Evolutionary conservation across 768 basidiomycete genomes (phyloP), one percentile per base, ranked within the genome.

Genomic region (Boletales sp.): DNA sequence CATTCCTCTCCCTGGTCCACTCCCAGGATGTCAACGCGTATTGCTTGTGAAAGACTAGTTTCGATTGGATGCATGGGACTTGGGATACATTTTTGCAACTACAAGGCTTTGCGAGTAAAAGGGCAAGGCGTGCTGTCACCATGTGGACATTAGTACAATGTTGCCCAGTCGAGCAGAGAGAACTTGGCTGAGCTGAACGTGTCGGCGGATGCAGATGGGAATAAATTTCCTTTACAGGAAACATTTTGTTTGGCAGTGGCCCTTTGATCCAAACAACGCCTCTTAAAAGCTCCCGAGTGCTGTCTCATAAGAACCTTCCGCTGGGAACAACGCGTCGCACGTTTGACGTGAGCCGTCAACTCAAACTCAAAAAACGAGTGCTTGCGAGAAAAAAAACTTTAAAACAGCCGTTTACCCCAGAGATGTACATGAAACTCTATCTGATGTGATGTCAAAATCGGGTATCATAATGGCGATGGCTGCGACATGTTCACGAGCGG

Each of bases 261-360:
- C 36, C 41, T 44, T 44, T 21, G 48, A 43, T 47, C 21, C 50
- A 57, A 63, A 63, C 52, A 58, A 55, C 42, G 47, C 31, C 43
- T 17, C 13, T 13, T 2, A 13, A 6, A 10, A 32, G 31, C 8
- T 13, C 7, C 21, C 21, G 4, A 21, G 21, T 21, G n/a, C 21
- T 4, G 21, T 21, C 21, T 21, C 21, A 21, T 21, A 21, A 21
- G 21, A 21, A 21, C 4, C 21, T 21, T 21, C 21, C 21, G 21
- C 21, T 21, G 21, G 21, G 21, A 21, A 4, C 21, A 21, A 4
- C 21, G 4, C 4, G 21, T 21, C 21, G 4, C 21, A 21, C 21
- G 21, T 21, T 21, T 21, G 21, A 21, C 21, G 4, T 21, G 21
- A 21, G 21, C 17, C 30, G 14, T 7, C 17, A 4, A 19, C 31